Conservation (phyloP, 2,329 filamentous ascomycete genomes). For the Sporothrix sp. region DNA sequence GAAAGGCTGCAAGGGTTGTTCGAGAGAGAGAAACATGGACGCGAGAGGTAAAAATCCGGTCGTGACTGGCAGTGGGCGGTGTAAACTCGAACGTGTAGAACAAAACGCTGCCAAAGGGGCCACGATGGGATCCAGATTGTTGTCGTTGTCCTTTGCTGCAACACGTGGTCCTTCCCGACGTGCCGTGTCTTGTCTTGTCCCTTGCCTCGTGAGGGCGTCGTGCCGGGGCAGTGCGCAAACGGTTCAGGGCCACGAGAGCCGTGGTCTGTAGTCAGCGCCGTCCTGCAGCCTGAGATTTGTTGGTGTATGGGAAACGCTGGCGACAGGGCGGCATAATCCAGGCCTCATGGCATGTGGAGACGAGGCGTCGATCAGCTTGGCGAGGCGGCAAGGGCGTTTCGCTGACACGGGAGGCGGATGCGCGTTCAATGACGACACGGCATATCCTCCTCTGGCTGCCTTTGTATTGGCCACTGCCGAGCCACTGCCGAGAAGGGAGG, state of each 20-base stretch:
- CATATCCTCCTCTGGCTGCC: not conserved
- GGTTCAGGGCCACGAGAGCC: not conserved
- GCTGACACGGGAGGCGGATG: not conserved
- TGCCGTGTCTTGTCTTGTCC: not conserved
- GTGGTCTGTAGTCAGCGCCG: no score
- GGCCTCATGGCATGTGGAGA: not conserved
- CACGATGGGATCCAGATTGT: not conserved
- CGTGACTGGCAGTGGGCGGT: conserved; percentile 13
- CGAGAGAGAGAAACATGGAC: not conserved
- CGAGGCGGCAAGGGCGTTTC: not conserved
- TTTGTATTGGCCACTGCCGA: no score
- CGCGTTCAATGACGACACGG: conserved; percentile 3
- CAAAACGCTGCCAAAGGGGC: not conserved
- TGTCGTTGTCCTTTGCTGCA: not conserved
- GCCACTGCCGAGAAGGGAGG: no score
- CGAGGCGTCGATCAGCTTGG: conserved; percentile 2
- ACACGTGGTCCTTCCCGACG: conserved; percentile 3
- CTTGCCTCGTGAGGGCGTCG: not conserved
- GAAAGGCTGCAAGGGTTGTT: not conserved
- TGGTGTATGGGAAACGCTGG: no score
- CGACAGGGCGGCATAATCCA: no score
- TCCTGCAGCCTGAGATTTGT: no score
- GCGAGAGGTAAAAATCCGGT: not conserved
- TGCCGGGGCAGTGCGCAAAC: conserved; percentile 1
- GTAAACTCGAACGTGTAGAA: not conserved